Evolutionary conservation across 2,329 filamentous ascomycete genomes (phyloP), one percentile per base, ranked within the genome.

Genomic region (Arthroderma sp.): DNA sequence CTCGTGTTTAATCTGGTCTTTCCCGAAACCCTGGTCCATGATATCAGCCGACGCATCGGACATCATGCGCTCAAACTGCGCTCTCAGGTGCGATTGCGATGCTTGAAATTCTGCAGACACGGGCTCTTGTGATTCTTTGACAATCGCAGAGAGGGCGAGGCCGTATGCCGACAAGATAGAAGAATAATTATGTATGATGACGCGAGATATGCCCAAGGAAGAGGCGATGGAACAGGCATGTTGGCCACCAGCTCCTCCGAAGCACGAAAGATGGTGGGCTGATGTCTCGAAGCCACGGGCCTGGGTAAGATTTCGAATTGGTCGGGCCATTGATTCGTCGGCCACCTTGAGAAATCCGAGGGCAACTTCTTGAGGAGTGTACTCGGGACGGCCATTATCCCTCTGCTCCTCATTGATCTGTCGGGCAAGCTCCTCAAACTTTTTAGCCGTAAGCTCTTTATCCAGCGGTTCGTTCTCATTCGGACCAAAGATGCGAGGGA

Each of bases 191-290:
- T 94, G 87, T 2, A 94, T 73, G 2, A 94, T 66, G 31, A 93
- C 89, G 58, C 89, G 83, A 32, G 72, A 74, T 53, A 94, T 86
- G 0, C 85, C 85, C 2, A 94, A 69, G 4, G 81, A 81, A 56
- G 85, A 78, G 1, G 85, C 87, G 52, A 94, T 93, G 1, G 85
- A 85, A n/a, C 91, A 84, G 1, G 87, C 87, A 56, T 94, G 87
- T 59, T 94, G 87, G 0, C 87, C 87, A 33, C 87, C 87, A 0
- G 87, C 87, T 38, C 87, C 87, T 34, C 87, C 87, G 64, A 94
- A 94, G 0, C 84, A 89, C 0, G 85, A 86, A 34, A 94, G 71
- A 6, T 84, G 71, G 61, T 94, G 87, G 55, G 83, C 85, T 1
- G 84, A 85, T 1, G 86, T 87, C 58, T 93, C 85, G 51, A 93